Base-by-base conservation (phyloP, 179 eudicot genomes). In the Vitellaria paradoxa region DNA sequence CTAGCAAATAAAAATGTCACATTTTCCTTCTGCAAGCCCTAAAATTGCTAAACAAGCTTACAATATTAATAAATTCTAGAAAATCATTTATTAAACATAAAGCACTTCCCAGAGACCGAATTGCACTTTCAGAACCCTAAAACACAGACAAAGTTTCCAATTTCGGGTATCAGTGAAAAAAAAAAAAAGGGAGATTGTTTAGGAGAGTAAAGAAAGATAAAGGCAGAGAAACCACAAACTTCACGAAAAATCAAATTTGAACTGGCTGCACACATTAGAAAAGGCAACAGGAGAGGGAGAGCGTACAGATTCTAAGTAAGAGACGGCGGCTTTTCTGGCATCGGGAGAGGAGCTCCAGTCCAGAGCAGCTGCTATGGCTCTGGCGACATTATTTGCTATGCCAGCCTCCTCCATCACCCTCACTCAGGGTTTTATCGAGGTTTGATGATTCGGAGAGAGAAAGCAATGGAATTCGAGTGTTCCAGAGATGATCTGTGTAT, bases 341-440 rank as follows among this genome's bases (percentile, higher is more conserved):
- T 92, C 96, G 52, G 94, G 78, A 61, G 98, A 76, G 67, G 97
- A 89, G 37, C 80, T 89, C 97, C 98, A 93, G 79, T 92, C 94
- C 20, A 92, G 88, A 55, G 93, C 99, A 77, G 90, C 88, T 18
- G 78, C 80, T 40, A 96, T 96, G 70, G 99, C 98, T 80, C 85
- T 83, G 46, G 97, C 98, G 47, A 96, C 97, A 79, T 86, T 88
- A 76, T 70, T 88, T 45, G 93, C 90, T 53, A 82, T 80, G 61
- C 67, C 83, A 72, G 77, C 68, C 18, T 86, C 93, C 60, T 86
- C 97, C 96, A 93, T 93, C 52, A 56, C 21, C 45, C 37, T 70
- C 45, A 3, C 45, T 4, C 55, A 50, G 55, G 11, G 7, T 7
- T 8, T 50, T 7, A 50, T 12, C 11, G 55, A 50, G 55, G 55